phyloP scores from a whole-genome alignment of 2,329 filamentous ascomycete species.

The Cladosporium sp. region DNA sequence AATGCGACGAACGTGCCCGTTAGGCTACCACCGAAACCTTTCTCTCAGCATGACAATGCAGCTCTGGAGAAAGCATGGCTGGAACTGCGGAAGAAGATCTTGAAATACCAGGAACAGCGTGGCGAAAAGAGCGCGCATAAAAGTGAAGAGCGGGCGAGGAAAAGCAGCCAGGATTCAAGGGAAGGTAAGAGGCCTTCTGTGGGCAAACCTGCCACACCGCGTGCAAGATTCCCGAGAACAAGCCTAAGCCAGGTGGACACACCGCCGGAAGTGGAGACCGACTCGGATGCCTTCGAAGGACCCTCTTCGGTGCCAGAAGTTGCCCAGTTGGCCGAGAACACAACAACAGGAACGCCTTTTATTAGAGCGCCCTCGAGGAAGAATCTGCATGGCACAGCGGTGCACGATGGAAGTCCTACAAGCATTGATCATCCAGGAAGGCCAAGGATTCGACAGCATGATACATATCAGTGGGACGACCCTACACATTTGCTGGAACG shows the following conservation, averaged over 20 bases:
- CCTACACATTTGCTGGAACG: constrained; percentile 34
- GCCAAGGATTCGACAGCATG: constrained; percentile 42
- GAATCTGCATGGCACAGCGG: constrained; percentile 32
- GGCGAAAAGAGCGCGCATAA: constrained; percentile 34
- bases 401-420: constrained; percentile 13
- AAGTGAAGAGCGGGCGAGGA: constrained; percentile 24
- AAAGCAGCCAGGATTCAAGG: constrained; percentile 22
- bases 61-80: constrained; percentile 40
- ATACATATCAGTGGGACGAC: constrained; percentile 53
- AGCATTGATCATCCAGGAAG: constrained; percentile 21
- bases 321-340: constrained; percentile 16
- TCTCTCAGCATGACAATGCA: constrained; percentile 40
- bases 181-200: constrained; percentile 24
- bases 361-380: constrained; percentile 50
- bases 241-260: constrained; percentile 31
- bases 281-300: constrained; percentile 16
- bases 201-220: constrained; percentile 24
- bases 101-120: constrained; percentile 37
- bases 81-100: constrained; percentile 36
- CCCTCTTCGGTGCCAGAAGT: constrained; percentile 18
- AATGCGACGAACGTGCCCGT: constrained; percentile 25
- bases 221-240: constrained; percentile 21
- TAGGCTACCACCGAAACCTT: constrained; percentile 38
- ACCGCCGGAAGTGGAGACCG: constrained; percentile 18
- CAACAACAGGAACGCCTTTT: constrained; percentile 52